These are phyloP conservation scores for Tricholoma terreum DNA, from an alignment of 768 basidiomycete species.

Conservation along the genomic window DNA sequence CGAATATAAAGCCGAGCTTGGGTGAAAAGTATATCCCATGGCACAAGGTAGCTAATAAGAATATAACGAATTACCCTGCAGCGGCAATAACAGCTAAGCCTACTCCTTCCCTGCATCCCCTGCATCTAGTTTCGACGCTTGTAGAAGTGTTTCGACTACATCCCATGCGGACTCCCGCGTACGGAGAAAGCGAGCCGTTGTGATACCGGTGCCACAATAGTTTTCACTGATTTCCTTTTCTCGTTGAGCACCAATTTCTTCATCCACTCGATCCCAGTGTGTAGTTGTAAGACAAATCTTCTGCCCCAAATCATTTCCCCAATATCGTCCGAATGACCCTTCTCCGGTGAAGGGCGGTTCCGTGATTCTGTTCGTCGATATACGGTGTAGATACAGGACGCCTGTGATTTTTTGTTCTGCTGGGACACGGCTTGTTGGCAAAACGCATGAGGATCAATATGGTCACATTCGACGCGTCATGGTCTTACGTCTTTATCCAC, in stretches of 20 bases:
- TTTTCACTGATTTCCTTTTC: neutral
- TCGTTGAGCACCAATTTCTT: neutral
- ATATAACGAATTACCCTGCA: neutral
- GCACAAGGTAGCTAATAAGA: neutral
- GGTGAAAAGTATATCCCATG: neutral
- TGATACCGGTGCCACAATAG: conserved; percentile 1
- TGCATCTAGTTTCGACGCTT: neutral
- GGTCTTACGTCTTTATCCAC: conserved; percentile 1
- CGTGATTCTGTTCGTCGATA: neutral
- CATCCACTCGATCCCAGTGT: neutral
- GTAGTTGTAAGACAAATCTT: conserved; percentile 2
- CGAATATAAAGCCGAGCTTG: neutral
- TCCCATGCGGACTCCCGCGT: conserved; percentile 1
- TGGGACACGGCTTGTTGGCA: neutral
- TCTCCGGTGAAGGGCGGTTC: neutral
- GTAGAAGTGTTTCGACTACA: neutral
- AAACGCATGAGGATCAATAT: neutral
- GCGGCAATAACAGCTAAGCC: neutral
- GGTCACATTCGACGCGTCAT: neutral
- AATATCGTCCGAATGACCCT: neutral
- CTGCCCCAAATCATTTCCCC: neutral
- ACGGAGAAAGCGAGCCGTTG: neutral
- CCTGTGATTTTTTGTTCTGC: neutral
- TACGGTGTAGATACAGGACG: neutral
- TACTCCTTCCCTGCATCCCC: neutral